phyloP scores from a whole-genome alignment of 1,139 yeast species.

The Candida sp. region DNA sequence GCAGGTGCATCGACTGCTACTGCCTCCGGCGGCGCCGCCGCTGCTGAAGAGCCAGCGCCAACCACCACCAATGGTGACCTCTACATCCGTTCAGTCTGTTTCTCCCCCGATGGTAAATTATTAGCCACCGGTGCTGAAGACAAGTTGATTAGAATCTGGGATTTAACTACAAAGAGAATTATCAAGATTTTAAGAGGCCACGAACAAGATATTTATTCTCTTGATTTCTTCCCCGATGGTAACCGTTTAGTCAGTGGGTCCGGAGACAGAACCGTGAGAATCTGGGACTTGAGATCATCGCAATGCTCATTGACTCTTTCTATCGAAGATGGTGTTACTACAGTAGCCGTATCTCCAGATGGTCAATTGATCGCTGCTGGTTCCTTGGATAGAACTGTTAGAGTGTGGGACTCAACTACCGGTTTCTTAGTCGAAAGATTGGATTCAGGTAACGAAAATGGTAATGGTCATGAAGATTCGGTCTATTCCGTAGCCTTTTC shows the following conservation, averaged over 20 bases:
- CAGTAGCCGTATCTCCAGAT: conserved; percentile 96
- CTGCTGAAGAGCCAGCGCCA: conserved; percentile 19
- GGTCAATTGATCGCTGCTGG: conserved; percentile 96
- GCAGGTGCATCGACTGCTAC: conserved; percentile 30
- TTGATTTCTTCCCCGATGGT: conserved; percentile 96
- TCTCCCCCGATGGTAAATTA: conserved; percentile 94
- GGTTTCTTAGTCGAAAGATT: conserved; percentile 91
- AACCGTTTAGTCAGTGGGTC: conserved; percentile 93
- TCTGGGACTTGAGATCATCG: conserved; percentile 94
- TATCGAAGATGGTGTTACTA: conserved; percentile 97
- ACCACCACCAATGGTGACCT: conserved; percentile 68
- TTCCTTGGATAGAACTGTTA: conserved; percentile 88
- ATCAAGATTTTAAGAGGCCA: conserved; percentile 90
- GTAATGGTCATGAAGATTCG: conserved; percentile 95
- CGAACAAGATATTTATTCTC: conserved; percentile 95
- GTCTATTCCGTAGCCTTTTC: conserved; percentile 95
- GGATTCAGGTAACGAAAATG: conserved; percentile 82
- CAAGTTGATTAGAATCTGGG: conserved; percentile 96
- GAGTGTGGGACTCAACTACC: conserved; percentile 96
- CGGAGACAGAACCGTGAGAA: conserved; percentile 94
- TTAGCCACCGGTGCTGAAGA: conserved; percentile 99
- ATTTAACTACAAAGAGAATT: conserved; percentile 81
- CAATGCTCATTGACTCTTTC: conserved; percentile 87
- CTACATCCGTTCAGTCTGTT: conserved; percentile 93
- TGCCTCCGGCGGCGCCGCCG: conserved; percentile 14